phyloP scores from a whole-genome alignment of 2,329 filamentous ascomycete species.

The Alternaria postmessia region DNA sequence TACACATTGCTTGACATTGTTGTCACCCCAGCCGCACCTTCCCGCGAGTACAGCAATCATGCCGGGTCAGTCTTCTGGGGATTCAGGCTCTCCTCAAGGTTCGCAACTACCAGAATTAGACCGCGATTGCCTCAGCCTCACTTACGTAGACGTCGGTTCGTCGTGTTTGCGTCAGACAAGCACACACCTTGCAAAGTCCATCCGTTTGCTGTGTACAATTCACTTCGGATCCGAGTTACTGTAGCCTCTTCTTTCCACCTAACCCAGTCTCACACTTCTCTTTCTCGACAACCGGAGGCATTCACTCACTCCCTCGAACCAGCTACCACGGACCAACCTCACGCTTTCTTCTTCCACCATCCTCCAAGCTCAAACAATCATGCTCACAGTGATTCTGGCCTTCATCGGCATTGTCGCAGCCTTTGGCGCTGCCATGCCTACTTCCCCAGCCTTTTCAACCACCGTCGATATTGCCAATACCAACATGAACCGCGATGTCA shows the following conservation, averaged over 20 bases:
- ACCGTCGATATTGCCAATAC: neutral
- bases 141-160: neutral
- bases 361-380: neutral
- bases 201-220: neutral
- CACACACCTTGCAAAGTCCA: neutral
- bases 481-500: neutral
- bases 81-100: neutral
- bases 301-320: neutral
- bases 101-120: neutral
- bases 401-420: neutral
- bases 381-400: neutral
- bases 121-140: neutral
- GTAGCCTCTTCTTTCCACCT: neutral
- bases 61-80: accelerated
- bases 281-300: neutral
- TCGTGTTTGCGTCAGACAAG: neutral
- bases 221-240: neutral
- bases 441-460: neutral
- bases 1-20: neutral
- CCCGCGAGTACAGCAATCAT: neutral
- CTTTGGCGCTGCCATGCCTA: neutral
- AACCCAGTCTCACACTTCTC: neutral
- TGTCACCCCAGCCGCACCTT: neutral
- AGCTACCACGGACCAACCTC: neutral
- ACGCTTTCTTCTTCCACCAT: neutral